Evolutionary conservation across 306 rosid species (phyloP), one percentile per base, ranked within the genome.

Genomic region (Delonix regia): DNA sequence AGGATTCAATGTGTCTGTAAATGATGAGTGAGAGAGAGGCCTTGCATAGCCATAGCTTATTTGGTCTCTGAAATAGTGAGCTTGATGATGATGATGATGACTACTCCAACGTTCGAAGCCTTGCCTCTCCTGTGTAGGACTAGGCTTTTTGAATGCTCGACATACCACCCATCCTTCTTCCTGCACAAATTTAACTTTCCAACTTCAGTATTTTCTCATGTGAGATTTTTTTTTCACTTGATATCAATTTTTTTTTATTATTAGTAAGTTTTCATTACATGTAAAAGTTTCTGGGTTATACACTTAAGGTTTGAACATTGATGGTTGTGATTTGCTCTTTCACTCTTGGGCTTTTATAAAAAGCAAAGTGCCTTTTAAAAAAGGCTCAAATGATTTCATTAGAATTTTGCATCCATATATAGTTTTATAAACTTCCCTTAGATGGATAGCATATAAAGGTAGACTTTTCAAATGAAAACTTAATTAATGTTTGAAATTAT

Each of bases 91-190:
- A n/a, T n/a, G n/a, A n/a, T n/a, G n/a, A n/a, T n/a, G n/a, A 57
- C 38, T 68, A 14, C 82, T 82, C 98, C 93, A 91, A 61, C 84
- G 76, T 48, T 91, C 96, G 77, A 62, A 88, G 3, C 82, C 86
- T 84, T 76, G 98, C 81, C 88, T 91, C 33, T 91, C 21, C 13
- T 62, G 96, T 66, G 82, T 91, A 22, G 98, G 94, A 67, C 79
- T 85, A 11, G 98, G 97, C 77, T 94, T 94, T 65, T 73, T 77
- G 71, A 94, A 94, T 82, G 98, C 98, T 49, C 96, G 67, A 76
- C 98, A 91, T 25, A 94, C 98, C 36, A 90, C 98, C 98, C 98
- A 94, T 60, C 98, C 98, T 89, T 94, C 98, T 91, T 94, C 98
- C 98, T 94, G 91, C 83, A 86, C 0, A 24, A 24, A 19, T 14